Conservation (phyloP, 2,329 filamentous ascomycete genomes). For the Pyrenochaeta sp. region DNA sequence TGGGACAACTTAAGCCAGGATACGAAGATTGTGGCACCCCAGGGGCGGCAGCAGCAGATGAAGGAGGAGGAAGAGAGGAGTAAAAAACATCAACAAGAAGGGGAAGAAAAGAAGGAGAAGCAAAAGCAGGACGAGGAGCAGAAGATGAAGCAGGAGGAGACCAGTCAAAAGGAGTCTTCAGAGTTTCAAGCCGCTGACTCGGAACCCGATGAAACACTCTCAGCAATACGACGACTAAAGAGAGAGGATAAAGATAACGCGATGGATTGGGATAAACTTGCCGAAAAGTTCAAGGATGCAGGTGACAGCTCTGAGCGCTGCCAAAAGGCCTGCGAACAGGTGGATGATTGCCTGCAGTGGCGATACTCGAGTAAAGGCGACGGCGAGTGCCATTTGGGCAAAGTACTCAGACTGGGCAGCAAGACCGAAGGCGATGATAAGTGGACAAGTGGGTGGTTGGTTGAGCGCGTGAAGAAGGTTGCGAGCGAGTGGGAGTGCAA, state of each 20-base stretch:
- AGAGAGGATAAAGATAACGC: constrained; percentile 10
- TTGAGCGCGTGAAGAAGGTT: constrained; percentile 36
- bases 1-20: constrained; percentile 47
- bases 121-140: constrained; percentile 18
- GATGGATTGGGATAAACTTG: constrained; percentile 26
- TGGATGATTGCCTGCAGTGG: constrained; percentile 50
- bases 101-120: constrained; percentile 7
- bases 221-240: neutral
- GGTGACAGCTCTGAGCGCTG: constrained; percentile 35
- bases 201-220: neutral
- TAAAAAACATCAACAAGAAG: constrained; percentile 12
- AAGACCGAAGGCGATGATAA: constrained; percentile 23
- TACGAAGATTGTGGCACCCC: constrained; percentile 25
- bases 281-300: constrained; percentile 30
- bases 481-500: constrained; percentile 40
- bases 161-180: neutral
- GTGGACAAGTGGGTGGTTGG: constrained; percentile 50
- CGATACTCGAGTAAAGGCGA: constrained; percentile 34
- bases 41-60: constrained; percentile 23
- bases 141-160: constrained; percentile 5
- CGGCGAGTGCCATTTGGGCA: constrained; percentile 45
- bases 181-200: neutral
- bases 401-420: constrained; percentile 39
- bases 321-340: constrained; percentile 34
- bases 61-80: constrained; percentile 14